These are phyloP conservation scores for Colletotrichum euphorbiae DNA, from an alignment of 2,329 filamentous ascomycete genomes.

Conservation along the genomic window DNA sequence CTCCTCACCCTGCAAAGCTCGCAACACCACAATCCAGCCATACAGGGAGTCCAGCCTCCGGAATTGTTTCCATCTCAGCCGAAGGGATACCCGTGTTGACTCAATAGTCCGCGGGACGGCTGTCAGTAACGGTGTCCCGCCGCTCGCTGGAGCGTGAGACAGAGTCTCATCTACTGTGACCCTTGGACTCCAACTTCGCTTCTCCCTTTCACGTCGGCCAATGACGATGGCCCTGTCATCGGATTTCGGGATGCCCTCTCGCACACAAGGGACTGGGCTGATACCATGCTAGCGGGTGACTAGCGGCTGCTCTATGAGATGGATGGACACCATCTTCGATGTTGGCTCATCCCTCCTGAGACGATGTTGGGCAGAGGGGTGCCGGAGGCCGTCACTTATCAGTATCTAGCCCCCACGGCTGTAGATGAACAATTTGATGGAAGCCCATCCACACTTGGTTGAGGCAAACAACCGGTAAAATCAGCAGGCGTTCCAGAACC, in stretches of 20 bases:
- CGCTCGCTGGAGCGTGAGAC: slow-evolving; percentile 30
- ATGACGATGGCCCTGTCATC: slow-evolving; percentile 19
- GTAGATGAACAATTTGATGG: not conserved
- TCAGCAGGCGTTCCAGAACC: not conserved
- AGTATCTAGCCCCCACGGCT: not conserved
- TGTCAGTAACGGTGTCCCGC: slow-evolving; percentile 20
- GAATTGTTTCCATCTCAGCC: slow-evolving; percentile 1
- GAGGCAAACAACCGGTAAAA: not conserved
- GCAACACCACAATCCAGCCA: slow-evolving; percentile 5
- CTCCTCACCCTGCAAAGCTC: slow-evolving; percentile 5
- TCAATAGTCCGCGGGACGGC: not conserved
- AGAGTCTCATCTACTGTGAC: slow-evolving; percentile 25
- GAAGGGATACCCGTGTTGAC: slow-evolving; percentile 23
- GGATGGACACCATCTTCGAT: slow-evolving; percentile 16
- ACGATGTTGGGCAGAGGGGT: slow-evolving; percentile 1
- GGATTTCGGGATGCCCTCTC: slow-evolving; percentile 20
- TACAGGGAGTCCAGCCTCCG: slow-evolving; percentile 36
- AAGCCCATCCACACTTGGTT: not conserved
- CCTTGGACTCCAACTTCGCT: slow-evolving; percentile 11
- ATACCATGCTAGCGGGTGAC: slow-evolving; percentile 32
- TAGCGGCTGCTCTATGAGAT: slow-evolving; percentile 24
- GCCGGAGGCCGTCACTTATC: slow-evolving; percentile 17
- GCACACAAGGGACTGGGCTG: slow-evolving; percentile 27
- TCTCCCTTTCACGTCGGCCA: slow-evolving; percentile 33
- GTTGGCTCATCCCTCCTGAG: slow-evolving; percentile 23